A percentile compares a stretch with the other conserved stretches of the same genome.
phyloP scores from a whole-genome alignment of 805 yeast genomes.

The Wickerhamiella hasegawae region DNA sequence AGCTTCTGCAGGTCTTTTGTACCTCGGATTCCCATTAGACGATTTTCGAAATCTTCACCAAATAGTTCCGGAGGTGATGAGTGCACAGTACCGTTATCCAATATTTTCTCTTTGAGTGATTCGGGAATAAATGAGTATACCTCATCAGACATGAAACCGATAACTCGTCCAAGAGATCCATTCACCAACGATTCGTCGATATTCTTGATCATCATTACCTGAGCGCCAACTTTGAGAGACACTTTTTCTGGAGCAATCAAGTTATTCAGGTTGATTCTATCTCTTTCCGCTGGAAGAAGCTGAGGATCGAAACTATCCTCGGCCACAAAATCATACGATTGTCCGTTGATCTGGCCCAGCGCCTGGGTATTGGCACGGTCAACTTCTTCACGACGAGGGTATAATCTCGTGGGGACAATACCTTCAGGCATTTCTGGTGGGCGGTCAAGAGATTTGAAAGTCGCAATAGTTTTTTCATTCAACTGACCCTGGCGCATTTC shows the following conservation, averaged over 20 bases:
- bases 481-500: constrained; percentile 62
- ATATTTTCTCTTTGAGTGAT: not conserved
- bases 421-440: constrained; percentile 48
- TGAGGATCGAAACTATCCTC: constrained; percentile 25
- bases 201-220: constrained; percentile 86
- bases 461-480: constrained; percentile 29
- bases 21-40: not conserved
- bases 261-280: constrained; percentile 25
- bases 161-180: constrained; percentile 74
- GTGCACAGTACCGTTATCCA: not conserved
- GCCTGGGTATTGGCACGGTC: constrained; percentile 50
- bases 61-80: not conserved
- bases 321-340: constrained; percentile 29
- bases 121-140: not conserved
- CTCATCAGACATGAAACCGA: constrained; percentile 30
- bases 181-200: constrained; percentile 64
- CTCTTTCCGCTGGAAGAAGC: not conserved
- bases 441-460: constrained; percentile 42
- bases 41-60: not conserved
- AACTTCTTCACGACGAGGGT: constrained; percentile 76
- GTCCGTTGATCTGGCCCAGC: constrained; percentile 34
- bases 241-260: constrained; percentile 58
- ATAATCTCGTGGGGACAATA: constrained; percentile 76
- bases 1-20: not conserved
- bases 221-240: constrained; percentile 67